Conservation (phyloP, 106 monocot genomes). For the Acanthochlamys bracteata region DNA sequence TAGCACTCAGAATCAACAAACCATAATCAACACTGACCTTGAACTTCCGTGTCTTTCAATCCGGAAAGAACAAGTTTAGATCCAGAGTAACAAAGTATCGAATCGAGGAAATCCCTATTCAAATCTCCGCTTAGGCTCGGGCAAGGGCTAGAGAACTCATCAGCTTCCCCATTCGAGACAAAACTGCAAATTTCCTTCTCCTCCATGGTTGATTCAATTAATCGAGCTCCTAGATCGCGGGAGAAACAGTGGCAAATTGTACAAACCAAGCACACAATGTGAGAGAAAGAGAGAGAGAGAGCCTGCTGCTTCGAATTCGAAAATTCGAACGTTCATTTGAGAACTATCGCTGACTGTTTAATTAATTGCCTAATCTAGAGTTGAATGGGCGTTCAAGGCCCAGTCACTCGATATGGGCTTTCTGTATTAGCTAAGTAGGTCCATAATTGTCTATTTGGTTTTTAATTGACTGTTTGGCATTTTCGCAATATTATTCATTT, state of each 20-base stretch:
- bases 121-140: background rate
- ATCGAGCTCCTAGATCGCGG: constrained; percentile 12
- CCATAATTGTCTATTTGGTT: no score
- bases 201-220: background rate
- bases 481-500: no score
- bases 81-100: constrained; percentile 58
- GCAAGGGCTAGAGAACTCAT: constrained; percentile 4
- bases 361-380: no score
- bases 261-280: background rate
- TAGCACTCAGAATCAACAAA: background rate
- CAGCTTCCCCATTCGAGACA: constrained; percentile 6
- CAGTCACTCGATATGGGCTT: no score
- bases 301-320: no score
- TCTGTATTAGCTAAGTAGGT: no score
- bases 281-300: constrained; percentile 6
- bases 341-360: no score
- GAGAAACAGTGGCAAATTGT: constrained; percentile 7
- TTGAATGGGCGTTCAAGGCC: no score
- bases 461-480: no score
- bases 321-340: background rate
- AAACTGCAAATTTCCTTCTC: no score
- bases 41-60: constrained; percentile 13
- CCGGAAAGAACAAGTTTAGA: constrained; percentile 43
- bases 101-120: constrained; percentile 35
- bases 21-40: constrained; percentile 20